Percentiles rank a stretch among this genome's conserved stretches.
Evolutionary conservation across 176 grass and related monocot species (phyloP).

Genomic region (Ensete glaucum): DNA sequence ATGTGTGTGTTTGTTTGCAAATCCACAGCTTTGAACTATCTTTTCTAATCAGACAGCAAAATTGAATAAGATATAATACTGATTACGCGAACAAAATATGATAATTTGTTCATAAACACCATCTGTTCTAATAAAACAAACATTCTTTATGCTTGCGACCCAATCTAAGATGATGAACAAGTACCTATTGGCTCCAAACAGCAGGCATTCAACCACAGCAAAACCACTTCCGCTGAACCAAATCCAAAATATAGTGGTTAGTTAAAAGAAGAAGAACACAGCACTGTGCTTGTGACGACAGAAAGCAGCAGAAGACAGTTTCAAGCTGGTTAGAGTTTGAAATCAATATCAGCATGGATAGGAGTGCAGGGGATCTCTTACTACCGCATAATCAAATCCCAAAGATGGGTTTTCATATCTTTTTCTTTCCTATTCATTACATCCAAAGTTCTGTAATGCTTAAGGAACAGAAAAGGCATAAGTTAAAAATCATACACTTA

Average conservation of each 20-base stretch:
- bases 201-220: slow-evolving; percentile 31
- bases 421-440: background rate
- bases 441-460: background rate
- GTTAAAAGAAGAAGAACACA: background rate
- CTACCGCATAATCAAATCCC: background rate
- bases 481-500: slow-evolving; percentile 24
- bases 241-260: background rate
- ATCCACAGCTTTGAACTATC: too few species aligned
- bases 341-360: background rate
- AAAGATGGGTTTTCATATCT: background rate
- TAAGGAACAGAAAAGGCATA: background rate
- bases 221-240: slow-evolving; percentile 30
- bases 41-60: too few species aligned
- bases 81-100: background rate
- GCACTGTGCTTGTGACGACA: background rate
- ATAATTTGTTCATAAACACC: background rate
- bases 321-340: too few species aligned
- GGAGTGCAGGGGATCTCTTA: background rate
- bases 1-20: too few species aligned
- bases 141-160: background rate
- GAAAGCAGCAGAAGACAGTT: too few species aligned
- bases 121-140: background rate
- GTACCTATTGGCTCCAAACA: background rate
- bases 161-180: slow-evolving; percentile 19
- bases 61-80: too few species aligned